These are phyloP conservation scores for Silene conica DNA, from an alignment of 148 eudicot genomes.

Conservation along the genomic window DNA sequence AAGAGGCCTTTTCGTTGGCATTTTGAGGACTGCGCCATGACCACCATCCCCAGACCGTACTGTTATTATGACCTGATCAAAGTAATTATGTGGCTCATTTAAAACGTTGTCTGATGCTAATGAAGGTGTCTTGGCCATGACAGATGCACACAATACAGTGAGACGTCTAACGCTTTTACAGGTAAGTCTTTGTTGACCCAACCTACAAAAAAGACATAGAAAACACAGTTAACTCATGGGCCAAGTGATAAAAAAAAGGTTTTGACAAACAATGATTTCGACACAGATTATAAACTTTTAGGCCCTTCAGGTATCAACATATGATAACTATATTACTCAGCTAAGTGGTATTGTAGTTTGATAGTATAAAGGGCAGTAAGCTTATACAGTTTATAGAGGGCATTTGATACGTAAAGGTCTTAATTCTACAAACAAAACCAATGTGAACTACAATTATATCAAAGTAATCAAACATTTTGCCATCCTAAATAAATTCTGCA, in stretches of 20 bases:
- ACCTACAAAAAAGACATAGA: too few relatives aligned
- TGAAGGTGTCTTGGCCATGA: constrained; percentile 55
- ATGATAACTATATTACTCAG: neutral
- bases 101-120: constrained; percentile 36
- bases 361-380: neutral
- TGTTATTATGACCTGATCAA: constrained; percentile 74
- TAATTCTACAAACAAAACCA: too few relatives aligned
- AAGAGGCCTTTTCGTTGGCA: constrained; percentile 51
- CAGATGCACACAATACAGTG: too few relatives aligned
- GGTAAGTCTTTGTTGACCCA: too few relatives aligned
- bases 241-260: neutral
- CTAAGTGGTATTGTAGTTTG: neutral
- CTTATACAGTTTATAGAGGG: too few relatives aligned
- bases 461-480: too few relatives aligned
- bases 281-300: neutral
- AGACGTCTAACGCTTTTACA: too few relatives aligned
- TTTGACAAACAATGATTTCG: neutral
- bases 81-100: constrained; percentile 87
- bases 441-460: too few relatives aligned
- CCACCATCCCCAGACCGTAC: constrained; percentile 99
- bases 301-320: neutral
- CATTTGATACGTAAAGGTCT: too few relatives aligned
- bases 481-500: too few relatives aligned
- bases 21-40: constrained; percentile 71
- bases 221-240: too few relatives aligned